Evolutionary conservation across 352 stramenopile species (phyloP), one percentile per base, ranked within the genome.

Genomic region (Pythium chondricola): DNA sequence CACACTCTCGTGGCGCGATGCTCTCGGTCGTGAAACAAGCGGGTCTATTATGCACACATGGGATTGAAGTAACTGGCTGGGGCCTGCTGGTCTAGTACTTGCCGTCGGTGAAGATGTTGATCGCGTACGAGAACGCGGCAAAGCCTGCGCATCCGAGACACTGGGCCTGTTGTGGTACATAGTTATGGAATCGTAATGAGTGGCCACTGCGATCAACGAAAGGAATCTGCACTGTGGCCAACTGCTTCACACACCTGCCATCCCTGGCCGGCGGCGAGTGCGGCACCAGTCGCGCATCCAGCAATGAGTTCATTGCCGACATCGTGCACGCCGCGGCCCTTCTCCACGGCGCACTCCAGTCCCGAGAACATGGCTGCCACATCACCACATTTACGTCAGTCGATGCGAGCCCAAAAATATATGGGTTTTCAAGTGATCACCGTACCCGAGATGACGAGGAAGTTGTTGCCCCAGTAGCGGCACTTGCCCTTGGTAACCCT

Each of bases 281-380:
- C 93, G 5, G 91, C 95, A 24, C 95, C 95, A 4, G 95, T 98
- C n/a, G 96, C 85, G 62, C 95, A 98, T 40, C 95, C 95, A 27
- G 88, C 93, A 26, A 95, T 65, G 21, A 98, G 77, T 18, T 90
- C 80, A 69, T 98, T 98, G 59, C 88, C 95, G 36, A 98, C 87
- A 63, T 98, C 95, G 60, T 98, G 89, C 18, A 94, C 90, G 39
- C 87, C 95, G 24, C 95, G 73, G 53, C 84, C 86, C 63, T 98
- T 98, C 68, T 98, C 94, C 2, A 95, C 74, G 14, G 85, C 68
- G 50, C 95, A 98, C 67, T 98, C 95, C 6, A 95, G 71, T 25
- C 91, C 93, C 20, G 89, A 95, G 58, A 98, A 98, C 58, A 98
- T 94, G 26, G 88, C 90, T 86, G n/a, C 33, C 24, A 26, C 21